A percentile compares a stretch with the other conserved stretches of the same genome.
Evolutionary conservation across 306 rosid species (phyloP).

Genomic region (Prunus campanulata): DNA sequence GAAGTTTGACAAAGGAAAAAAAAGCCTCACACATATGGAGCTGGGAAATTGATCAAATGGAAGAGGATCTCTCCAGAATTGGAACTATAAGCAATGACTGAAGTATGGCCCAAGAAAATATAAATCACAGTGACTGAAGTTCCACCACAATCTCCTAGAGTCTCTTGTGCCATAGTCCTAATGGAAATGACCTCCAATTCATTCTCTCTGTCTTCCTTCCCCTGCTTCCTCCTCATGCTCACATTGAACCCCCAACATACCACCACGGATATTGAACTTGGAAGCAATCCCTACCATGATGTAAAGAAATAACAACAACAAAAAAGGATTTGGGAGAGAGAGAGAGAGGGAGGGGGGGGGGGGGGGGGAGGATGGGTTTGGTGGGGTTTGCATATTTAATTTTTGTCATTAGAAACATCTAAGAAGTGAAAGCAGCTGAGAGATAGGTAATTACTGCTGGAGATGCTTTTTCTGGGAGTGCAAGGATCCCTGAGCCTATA

Average conservation of each 20-base stretch:
- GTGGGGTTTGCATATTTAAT: background rate
- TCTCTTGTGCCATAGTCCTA: conserved; percentile 79
- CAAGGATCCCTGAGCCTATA: conserved; percentile 70
- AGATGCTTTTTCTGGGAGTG: conserved; percentile 70
- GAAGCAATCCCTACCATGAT: conserved; percentile 56
- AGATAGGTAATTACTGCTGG: conserved; percentile 44
- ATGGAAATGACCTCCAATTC: conserved; percentile 61
- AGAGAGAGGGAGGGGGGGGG: too few relatives aligned
- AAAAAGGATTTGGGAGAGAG: background rate
- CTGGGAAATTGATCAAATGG: conserved; percentile 54
- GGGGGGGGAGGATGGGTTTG: too few relatives aligned
- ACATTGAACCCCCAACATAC: conserved; percentile 72
- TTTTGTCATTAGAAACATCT: background rate
- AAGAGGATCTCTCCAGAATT: conserved; percentile 66
- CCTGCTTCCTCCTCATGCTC: conserved; percentile 43
- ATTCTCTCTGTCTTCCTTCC: conserved; percentile 25
- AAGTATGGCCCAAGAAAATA: conserved; percentile 64
- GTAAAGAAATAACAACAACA: background rate
- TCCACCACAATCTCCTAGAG: conserved; percentile 69
- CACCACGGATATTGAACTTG: conserved; percentile 57
- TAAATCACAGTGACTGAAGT: conserved; percentile 46
- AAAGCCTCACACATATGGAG: conserved; percentile 21
- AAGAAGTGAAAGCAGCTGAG: background rate
- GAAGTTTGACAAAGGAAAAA: too few relatives aligned
- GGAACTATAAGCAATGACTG: conserved; percentile 62